Conservation (phyloP, 306 rosid genomes). For the Quercus aquifolioides region DNA sequence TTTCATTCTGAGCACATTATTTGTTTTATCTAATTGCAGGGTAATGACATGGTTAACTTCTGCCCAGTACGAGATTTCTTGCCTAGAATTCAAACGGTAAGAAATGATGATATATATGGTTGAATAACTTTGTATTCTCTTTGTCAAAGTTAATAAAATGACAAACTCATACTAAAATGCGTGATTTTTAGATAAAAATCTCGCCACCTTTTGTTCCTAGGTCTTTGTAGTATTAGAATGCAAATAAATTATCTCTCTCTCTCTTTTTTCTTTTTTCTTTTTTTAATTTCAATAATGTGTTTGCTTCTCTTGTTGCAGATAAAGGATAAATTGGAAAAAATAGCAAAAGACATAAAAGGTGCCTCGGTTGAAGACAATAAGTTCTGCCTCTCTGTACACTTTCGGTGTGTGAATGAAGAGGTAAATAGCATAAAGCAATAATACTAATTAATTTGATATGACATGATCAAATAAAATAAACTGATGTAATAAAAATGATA, state of each 20-base stretch:
- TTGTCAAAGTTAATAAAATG: too few relatives aligned
- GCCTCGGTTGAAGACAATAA: constrained; percentile 46
- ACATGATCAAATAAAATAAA: too few relatives aligned
- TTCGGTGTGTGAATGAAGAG: constrained; percentile 46
- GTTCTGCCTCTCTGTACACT: constrained; percentile 52
- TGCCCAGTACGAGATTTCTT: constrained; percentile 47
- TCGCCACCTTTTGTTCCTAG: background rate
- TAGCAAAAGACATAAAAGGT: constrained; percentile 24
- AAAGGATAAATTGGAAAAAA: constrained; percentile 27
- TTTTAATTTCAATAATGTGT: constrained; percentile 13
- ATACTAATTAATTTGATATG: too few relatives aligned
- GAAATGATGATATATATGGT: too few relatives aligned
- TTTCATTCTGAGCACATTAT: background rate
- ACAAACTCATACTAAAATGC: too few relatives aligned
- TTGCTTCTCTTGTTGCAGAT: constrained; percentile 27
- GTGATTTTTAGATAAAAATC: too few relatives aligned
- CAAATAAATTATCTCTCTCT: background rate
- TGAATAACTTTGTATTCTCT: background rate
- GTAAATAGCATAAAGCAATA: constrained; percentile 3
- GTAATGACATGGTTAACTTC: constrained; percentile 43
- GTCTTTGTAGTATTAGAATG: background rate
- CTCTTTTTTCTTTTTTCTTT: background rate
- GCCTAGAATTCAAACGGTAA: constrained; percentile 46
- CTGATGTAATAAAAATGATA: too few relatives aligned
- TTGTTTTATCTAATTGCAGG: constrained; percentile 29